Conservation (phyloP, 768 basidiomycete genomes). For the Zangia roseola region DNA sequence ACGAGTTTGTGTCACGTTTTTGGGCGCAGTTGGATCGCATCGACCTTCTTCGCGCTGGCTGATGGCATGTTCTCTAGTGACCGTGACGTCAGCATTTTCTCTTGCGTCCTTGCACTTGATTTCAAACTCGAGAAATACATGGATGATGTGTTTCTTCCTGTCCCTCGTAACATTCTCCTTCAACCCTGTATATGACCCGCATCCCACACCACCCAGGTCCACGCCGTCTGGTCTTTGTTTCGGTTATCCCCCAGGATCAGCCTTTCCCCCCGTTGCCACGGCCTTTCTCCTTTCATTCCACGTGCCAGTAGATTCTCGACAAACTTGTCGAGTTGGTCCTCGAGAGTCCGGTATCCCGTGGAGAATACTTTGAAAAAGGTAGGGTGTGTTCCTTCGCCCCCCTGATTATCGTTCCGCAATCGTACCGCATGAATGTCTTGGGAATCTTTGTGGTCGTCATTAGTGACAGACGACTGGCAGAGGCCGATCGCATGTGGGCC, state of each 20-base stretch:
- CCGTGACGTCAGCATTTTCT: too few relatives aligned
- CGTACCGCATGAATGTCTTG: conserved; percentile 6
- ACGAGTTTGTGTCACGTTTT: too few relatives aligned
- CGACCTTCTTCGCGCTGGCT: too few relatives aligned
- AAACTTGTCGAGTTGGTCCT: conserved; percentile 5
- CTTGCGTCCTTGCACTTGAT: too few relatives aligned
- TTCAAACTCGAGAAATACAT: not conserved
- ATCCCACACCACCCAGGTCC: conserved; percentile 21
- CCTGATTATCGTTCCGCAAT: not conserved
- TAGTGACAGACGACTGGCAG: not conserved
- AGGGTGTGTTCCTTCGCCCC: not conserved
- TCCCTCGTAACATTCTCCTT: not conserved
- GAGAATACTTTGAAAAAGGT: conserved; percentile 8
- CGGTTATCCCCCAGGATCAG: not conserved
- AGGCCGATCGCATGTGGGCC: conserved; percentile 19
- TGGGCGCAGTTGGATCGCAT: too few relatives aligned
- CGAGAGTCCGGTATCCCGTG: conserved; percentile 8
- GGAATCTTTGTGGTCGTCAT: not conserved
- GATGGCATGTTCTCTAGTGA: too few relatives aligned
- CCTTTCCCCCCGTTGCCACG: conserved; percentile 8
- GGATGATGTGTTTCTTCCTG: not conserved
- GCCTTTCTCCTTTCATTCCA: conserved; percentile 1
- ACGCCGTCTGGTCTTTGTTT: not conserved
- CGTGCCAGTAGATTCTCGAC: not conserved
- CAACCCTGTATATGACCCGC: conserved; percentile 3